Base-by-base conservation (phyloP, 176 grass and related monocot species). In the Zoysia pacifica region DNA sequence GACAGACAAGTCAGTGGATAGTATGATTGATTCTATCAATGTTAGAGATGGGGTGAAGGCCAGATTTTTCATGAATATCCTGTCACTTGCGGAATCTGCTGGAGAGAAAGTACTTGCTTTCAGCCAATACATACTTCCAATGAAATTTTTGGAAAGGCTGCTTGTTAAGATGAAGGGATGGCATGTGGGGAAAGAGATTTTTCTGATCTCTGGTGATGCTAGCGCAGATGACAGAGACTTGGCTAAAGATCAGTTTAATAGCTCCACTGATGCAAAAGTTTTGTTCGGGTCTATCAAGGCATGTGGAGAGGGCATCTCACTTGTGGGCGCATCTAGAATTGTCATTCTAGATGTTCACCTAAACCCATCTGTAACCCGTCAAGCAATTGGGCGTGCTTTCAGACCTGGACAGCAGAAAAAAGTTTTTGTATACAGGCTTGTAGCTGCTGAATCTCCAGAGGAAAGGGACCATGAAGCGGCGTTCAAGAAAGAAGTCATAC, bases 221-320 rank as follows among this genome's bases (percentile, higher is more conserved):
- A 86, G 74, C 61, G 9, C 76, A 93, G 90, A 99, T 11, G 83
- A 95, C 46, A 88, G 96, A 81, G 96, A 99, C 79, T 19, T 81
- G 69, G 69, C 86, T 6, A 91, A 86, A 79, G 90, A 95, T 2
- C 90, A 89, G 51, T 99, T 99, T 69, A 95, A 99, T 68, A 93
- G 80, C 61, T 99, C 96, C 19, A 35, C 81, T 11, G 90, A 93
- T 69, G 93, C 96, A 19, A 99, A 93, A 72, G 96, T 99, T 65
- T 55, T 99, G 69, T 93, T 99, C 42, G 96, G 96, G 65, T 95
- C 96, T 35, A 99, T 99, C 76, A 95, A 71, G 85, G 96, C 96
- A n/a, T 99, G 96, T 67, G 96, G 96, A 1, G 93, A 99, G 82
- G 96, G 96, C 37, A 99, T 99, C 62, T 95, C 96, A 63, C 82